Conservation (phyloP, 2,329 filamentous ascomycete genomes). For the Sporothrix phasma region DNA sequence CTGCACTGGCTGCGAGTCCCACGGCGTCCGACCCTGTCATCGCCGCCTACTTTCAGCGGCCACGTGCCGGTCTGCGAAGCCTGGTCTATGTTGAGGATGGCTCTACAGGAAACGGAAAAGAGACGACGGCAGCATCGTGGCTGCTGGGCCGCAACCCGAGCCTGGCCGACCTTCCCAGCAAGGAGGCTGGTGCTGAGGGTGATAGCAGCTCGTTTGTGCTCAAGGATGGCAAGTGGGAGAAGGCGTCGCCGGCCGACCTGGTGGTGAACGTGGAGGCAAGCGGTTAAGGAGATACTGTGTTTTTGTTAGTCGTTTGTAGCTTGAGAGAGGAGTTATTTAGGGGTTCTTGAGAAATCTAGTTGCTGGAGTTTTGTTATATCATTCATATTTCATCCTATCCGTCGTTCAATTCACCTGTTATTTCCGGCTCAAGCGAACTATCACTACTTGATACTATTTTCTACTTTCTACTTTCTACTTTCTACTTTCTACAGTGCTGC, state of each 20-base stretch:
- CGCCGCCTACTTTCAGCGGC: slow-evolving; percentile 20
- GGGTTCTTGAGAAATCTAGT: not conserved
- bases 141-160: slow-evolving; percentile 21
- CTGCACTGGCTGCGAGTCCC: slow-evolving; percentile 12
- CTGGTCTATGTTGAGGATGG: slow-evolving; percentile 17
- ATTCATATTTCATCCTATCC: not conserved
- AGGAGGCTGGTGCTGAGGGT: not conserved
- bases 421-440: too few species aligned
- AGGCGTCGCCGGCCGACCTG: slow-evolving; percentile 18
- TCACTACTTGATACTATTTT: too few species aligned
- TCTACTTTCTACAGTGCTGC: too few species aligned
- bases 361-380: not conserved
- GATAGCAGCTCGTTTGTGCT: slow-evolving; percentile 18
- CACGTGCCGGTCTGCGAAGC: slow-evolving; percentile 25
- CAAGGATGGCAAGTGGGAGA: slow-evolving; percentile 19
- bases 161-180: slow-evolving; percentile 17
- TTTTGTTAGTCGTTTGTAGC: not conserved
- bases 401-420: not conserved
- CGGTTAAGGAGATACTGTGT: not conserved
- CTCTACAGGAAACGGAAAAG: not conserved
- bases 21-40: slow-evolving; percentile 15
- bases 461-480: too few species aligned
- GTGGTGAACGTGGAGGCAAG: slow-evolving; percentile 9
- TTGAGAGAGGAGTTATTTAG: not conserved
- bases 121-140: slow-evolving; percentile 9